Conservation (phyloP, 106 monocot species). For the Dioscorea dumetorum region DNA sequence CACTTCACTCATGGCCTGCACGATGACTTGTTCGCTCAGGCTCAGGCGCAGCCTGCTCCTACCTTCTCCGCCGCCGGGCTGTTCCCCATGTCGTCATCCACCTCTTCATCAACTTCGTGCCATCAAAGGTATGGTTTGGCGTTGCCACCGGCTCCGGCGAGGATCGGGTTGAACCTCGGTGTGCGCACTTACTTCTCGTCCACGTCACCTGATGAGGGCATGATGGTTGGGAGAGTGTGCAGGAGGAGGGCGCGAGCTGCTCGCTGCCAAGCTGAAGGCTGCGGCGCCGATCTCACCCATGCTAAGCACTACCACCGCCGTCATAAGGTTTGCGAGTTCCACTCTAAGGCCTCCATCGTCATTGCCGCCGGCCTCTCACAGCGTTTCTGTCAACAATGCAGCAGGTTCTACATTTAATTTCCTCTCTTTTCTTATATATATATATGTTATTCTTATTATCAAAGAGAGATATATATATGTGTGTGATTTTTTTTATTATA, state of each 20-base stretch:
- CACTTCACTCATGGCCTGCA: not conserved
- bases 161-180: conserved; percentile 32
- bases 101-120: not conserved
- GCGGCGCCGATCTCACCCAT: conserved; percentile 54
- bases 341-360: conserved; percentile 74
- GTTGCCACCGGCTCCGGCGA: conserved; percentile 13
- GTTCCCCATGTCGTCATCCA: conserved; percentile 1
- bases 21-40: not conserved
- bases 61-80: conserved; percentile 5
- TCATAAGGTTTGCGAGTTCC: conserved; percentile 84
- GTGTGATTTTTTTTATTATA: not conserved
- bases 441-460: not conserved
- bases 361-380: conserved; percentile 64
- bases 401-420: conserved; percentile 35
- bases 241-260: conserved; percentile 24
- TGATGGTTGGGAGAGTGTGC: conserved; percentile 12
- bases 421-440: not conserved
- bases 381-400: conserved; percentile 97
- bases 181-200: conserved; percentile 37
- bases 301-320: conserved; percentile 77
- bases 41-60: not conserved
- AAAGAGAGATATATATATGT: not conserved
- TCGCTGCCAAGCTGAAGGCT: conserved; percentile 74
- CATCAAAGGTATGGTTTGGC: conserved; percentile 12
- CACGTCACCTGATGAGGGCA: conserved; percentile 21